These are phyloP conservation scores for Backusella luteola DNA, from an alignment of 192 early-diverging fungal genomes.

Conservation along the genomic window DNA sequence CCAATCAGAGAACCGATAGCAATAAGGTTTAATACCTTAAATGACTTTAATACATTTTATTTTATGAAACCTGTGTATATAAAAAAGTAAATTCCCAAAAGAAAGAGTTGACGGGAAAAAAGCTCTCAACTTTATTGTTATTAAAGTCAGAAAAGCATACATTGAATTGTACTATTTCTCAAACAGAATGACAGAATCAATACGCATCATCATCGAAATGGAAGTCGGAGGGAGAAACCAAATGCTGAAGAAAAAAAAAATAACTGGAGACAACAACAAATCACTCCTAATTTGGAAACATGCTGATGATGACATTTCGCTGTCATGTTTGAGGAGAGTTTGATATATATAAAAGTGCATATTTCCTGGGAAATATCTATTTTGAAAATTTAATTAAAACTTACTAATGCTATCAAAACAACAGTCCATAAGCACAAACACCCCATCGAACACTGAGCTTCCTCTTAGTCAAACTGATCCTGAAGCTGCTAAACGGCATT, in stretches of 20 bases:
- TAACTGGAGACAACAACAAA: background rate
- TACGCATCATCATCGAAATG: background rate
- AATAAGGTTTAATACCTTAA: background rate
- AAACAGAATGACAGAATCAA: background rate
- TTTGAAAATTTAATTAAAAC: background rate
- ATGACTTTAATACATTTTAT: too few relatives aligned
- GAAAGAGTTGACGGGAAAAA: too few relatives aligned
- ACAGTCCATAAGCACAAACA: background rate
- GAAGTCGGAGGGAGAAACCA: background rate
- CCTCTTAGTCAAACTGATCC: conserved; percentile 8
- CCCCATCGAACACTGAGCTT: background rate
- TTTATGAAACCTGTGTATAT: background rate
- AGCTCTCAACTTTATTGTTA: too few relatives aligned
- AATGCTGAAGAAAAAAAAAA: background rate
- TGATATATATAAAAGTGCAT: background rate
- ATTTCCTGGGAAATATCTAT: background rate
- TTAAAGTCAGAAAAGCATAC: background rate
- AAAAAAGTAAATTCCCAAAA: background rate
- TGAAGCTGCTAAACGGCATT: conserved; percentile 7
- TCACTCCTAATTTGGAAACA: background rate
- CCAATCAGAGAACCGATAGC: background rate
- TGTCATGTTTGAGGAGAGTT: background rate
- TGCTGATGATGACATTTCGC: background rate
- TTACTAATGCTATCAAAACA: background rate
- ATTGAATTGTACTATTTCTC: background rate